These are phyloP conservation scores for Hypoxylon perforatum DNA, from an alignment of 495 filamentous ascomycete species.

Conservation along the genomic window DNA sequence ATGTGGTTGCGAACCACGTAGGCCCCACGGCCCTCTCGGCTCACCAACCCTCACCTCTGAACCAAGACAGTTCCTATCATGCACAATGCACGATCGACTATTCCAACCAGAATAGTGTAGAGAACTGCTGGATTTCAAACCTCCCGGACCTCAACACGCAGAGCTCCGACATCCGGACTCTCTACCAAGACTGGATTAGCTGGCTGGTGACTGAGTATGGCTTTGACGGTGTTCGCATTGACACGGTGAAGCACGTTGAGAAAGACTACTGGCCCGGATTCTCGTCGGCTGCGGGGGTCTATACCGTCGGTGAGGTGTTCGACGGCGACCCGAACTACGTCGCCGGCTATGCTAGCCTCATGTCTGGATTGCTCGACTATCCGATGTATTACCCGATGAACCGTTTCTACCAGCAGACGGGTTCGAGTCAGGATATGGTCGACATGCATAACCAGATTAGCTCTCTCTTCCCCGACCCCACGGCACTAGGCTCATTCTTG, in stretches of 20 bases:
- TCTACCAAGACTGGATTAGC: conserved; percentile 74
- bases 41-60: conserved; percentile 25
- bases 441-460: conserved; percentile 68
- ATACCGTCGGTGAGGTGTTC: conserved; percentile 75
- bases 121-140: conserved; percentile 73
- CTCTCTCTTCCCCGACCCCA: conserved; percentile 47
- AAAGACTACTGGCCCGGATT: conserved; percentile 76
- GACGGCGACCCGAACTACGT: conserved; percentile 70
- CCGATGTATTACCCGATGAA: conserved; percentile 63
- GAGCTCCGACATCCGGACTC: conserved; percentile 61
- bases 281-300: conserved; percentile 73
- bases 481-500: conserved; percentile 69
- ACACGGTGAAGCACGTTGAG: conserved; percentile 79
- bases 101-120: conserved; percentile 60
- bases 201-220: conserved; percentile 73
- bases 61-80: conserved; percentile 69
- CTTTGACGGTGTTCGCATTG: conserved; percentile 83
- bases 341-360: conserved; percentile 71
- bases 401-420: conserved; percentile 68
- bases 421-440: conserved; percentile 68
- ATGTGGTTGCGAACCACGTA: conserved; percentile 84
- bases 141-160: conserved; percentile 79
- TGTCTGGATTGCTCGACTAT: conserved; percentile 77
- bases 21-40: conserved; percentile 47
- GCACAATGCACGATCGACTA: conserved; percentile 75